Conservation (phyloP, 2,329 filamentous ascomycete genomes). For the Penicillium sp. region DNA sequence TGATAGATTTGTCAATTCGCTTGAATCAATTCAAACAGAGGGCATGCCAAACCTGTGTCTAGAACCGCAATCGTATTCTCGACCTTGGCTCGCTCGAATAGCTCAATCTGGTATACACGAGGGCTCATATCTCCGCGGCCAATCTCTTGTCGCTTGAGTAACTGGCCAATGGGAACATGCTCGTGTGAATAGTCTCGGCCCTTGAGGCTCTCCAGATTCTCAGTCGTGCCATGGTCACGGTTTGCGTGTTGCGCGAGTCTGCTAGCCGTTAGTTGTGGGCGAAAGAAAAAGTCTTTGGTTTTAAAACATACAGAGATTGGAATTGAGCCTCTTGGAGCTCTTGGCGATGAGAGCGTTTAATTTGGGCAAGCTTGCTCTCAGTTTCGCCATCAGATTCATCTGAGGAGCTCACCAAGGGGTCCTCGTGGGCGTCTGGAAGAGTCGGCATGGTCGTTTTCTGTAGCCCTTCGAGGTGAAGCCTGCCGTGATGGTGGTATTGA, state of each 20-base stretch:
- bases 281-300: not conserved
- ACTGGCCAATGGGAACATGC: constrained; percentile 56
- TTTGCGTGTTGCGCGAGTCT: constrained; percentile 48
- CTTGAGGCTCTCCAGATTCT: constrained; percentile 36
- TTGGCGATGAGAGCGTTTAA: constrained; percentile 48
- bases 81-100: constrained; percentile 83
- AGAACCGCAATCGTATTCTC: constrained; percentile 91
- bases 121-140: constrained; percentile 70
- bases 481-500: not conserved
- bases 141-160: constrained; percentile 56
- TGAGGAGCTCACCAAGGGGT: constrained; percentile 8
- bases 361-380: constrained; percentile 20
- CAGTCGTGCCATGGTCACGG: constrained; percentile 43
- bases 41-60: constrained; percentile 67
- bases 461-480: not conserved
- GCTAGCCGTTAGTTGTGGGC: constrained; percentile 11
- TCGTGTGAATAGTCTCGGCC: not conserved
- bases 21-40: not conserved
- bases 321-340: constrained; percentile 56
- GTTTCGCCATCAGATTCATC: constrained; percentile 36
- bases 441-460: constrained; percentile 7
- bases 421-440: not conserved
- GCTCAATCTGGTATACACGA: constrained; percentile 86
- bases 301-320: constrained; percentile 44
- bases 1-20: constrained; percentile 31